Evolutionary conservation across 768 basidiomycete species (phyloP).

Genomic region (Boletus vermiculosoides): DNA sequence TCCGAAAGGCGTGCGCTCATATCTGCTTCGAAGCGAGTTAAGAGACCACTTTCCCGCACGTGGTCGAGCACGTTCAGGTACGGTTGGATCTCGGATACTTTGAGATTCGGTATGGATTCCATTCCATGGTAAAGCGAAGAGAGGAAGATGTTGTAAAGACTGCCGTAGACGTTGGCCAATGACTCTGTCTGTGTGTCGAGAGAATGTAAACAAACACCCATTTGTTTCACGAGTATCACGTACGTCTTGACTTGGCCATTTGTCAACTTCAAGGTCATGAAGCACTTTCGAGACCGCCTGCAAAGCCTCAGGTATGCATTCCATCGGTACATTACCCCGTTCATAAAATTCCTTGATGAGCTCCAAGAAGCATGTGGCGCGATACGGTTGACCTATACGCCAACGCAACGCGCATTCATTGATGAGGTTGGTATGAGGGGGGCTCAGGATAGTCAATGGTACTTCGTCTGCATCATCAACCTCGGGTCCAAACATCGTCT

Average conservation of each 20-base stretch:
- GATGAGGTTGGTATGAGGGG: constrained; percentile 75
- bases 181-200: constrained; percentile 54
- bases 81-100: constrained; percentile 64
- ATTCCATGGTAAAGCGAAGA: constrained; percentile 81
- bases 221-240: constrained; percentile 31
- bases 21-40: constrained; percentile 75
- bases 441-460: constrained; percentile 84
- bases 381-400: constrained; percentile 80
- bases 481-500: constrained; percentile 84
- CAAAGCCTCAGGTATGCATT: constrained; percentile 91
- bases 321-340: constrained; percentile 86
- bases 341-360: constrained; percentile 86
- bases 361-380: constrained; percentile 78
- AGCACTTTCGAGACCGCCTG: constrained; percentile 68
- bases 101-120: constrained; percentile 72
- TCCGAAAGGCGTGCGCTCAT: constrained; percentile 64
- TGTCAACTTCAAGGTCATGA: constrained; percentile 65
- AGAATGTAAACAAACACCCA: constrained; percentile 4
- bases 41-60: constrained; percentile 64
- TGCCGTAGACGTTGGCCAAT: constrained; percentile 63
- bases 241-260: constrained; percentile 84
- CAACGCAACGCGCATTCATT: constrained; percentile 87
- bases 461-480: constrained; percentile 97
- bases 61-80: constrained; percentile 68
- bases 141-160: constrained; percentile 84